Evolutionary conservation across 164 flowering plant species (phyloP).

Genomic region (Berberis vulgaris): DNA sequence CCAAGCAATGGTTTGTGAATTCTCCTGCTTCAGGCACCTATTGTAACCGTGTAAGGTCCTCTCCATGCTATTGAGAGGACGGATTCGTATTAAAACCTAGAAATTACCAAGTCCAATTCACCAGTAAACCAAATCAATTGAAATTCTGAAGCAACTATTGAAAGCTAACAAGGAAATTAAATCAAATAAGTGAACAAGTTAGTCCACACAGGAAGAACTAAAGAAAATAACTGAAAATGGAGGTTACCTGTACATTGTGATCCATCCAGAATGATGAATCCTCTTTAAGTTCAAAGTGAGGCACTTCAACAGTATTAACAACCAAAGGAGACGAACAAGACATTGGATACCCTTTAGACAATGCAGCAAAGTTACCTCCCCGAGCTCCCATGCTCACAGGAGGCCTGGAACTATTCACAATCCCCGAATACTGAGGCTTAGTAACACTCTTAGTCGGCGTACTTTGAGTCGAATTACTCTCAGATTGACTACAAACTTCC

Average conservation of each 20-base stretch:
- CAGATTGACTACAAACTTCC: slow-evolving; percentile 36
- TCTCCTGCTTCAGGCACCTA: slow-evolving; percentile 95
- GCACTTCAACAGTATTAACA: slow-evolving; percentile 80
- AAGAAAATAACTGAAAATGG: background rate
- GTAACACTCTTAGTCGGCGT: slow-evolving; percentile 86
- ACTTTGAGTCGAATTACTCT: slow-evolving; percentile 58
- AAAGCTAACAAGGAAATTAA: background rate
- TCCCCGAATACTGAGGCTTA: slow-evolving; percentile 63
- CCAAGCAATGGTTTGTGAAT: slow-evolving; percentile 79
- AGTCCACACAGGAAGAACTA: background rate
- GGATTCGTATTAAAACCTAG: slow-evolving; percentile 85
- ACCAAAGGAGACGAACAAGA: slow-evolving; percentile 28
- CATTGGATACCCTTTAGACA: slow-evolving; percentile 59
- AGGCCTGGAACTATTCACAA: slow-evolving; percentile 22
- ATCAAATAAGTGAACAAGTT: background rate
- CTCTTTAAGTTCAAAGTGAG: slow-evolving; percentile 87
- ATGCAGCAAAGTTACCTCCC: slow-evolving; percentile 31
- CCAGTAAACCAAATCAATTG: background rate
- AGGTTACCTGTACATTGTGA: slow-evolving; percentile 88
- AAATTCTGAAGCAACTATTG: background rate
- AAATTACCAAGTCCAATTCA: background rate
- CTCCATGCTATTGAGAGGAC: slow-evolving; percentile 83
- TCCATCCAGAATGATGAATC: slow-evolving; percentile 98
- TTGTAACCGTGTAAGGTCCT: slow-evolving; percentile 48
- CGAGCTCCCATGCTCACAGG: slow-evolving; percentile 30